Percentiles rank a stretch among this genome's conserved stretches.
phyloP scores from a whole-genome alignment of 192 early-diverging fungal species.

The Podila horticola region DNA sequence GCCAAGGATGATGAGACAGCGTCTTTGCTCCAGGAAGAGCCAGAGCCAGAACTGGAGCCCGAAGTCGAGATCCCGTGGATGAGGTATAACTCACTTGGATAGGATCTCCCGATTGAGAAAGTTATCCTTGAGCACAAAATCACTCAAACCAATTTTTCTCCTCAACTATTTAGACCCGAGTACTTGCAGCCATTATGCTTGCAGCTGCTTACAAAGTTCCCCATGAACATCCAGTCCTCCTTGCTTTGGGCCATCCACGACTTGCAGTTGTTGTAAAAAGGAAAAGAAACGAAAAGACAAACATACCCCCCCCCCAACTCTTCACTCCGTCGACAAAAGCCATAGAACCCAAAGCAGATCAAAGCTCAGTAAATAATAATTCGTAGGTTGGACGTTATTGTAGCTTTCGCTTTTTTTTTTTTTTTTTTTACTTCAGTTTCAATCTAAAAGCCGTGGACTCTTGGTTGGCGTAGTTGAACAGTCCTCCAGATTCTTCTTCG shows the following conservation, averaged over 20 bases:
- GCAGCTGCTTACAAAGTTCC: slow-evolving; percentile 48
- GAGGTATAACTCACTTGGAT: slow-evolving; percentile 9
- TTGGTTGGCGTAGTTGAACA: slow-evolving; percentile 64
- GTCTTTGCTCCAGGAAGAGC: slow-evolving; percentile 16
- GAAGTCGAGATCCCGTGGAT: slow-evolving; percentile 45
- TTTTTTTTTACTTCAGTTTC: slow-evolving; percentile 35
- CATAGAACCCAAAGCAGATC: too few relatives aligned
- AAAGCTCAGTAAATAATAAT: too few relatives aligned
- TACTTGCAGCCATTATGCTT: slow-evolving; percentile 45
- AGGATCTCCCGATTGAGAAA: not conserved
- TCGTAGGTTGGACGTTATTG: too few relatives aligned
- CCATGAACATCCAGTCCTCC: slow-evolving; percentile 48
- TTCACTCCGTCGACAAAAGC: not conserved
- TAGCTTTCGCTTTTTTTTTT: not conserved
- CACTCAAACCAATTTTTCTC: too few relatives aligned
- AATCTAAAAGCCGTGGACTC: slow-evolving; percentile 68
- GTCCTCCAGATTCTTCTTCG: slow-evolving; percentile 55
- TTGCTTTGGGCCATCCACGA: slow-evolving; percentile 51
- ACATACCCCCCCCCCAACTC: slow-evolving; percentile 5
- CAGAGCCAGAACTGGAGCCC: slow-evolving; percentile 18
- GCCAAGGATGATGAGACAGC: slow-evolving; percentile 20
- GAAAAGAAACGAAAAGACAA: not conserved
- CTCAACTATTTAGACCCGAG: slow-evolving; percentile 17
- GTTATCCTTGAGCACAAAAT: too few relatives aligned
- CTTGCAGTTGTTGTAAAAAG: slow-evolving; percentile 32